Evolutionary conservation across 192 early-diverging fungal species (phyloP).

Genomic region (Backusella parvicylindrica): DNA sequence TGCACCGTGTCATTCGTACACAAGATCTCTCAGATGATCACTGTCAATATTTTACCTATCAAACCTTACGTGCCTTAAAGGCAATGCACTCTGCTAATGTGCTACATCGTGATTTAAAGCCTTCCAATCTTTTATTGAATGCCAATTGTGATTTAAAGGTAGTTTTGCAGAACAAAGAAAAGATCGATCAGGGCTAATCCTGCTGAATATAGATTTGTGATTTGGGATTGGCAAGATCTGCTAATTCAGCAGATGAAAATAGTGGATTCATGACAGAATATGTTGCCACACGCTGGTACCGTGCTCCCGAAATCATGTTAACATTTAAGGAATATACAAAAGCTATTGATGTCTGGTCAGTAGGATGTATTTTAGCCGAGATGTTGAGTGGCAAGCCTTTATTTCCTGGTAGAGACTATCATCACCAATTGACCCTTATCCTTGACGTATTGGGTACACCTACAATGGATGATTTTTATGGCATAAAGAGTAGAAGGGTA

Average conservation of each 20-base stretch:
- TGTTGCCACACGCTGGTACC: constrained; percentile 93
- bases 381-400: constrained; percentile 78
- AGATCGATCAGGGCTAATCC: background rate
- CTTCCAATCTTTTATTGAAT: constrained; percentile 85
- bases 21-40: constrained; percentile 95
- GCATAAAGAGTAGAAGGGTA: constrained; percentile 70
- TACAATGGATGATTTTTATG: constrained; percentile 81
- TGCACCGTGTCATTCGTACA: constrained; percentile 94
- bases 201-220: constrained; percentile 80
- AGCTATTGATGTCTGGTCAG: constrained; percentile 94
- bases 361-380: constrained; percentile 86
- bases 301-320: constrained; percentile 95
- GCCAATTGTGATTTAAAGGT: constrained; percentile 90
- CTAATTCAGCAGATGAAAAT: constrained; percentile 76
- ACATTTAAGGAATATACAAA: constrained; percentile 98
- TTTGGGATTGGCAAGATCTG: constrained; percentile 94
- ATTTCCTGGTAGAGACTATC: constrained; percentile 87
- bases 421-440: constrained; percentile 95
- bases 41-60: constrained; percentile 99
- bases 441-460: constrained; percentile 97
- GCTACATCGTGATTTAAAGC: constrained; percentile 97
- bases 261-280: constrained; percentile 96
- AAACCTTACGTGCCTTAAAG: constrained; percentile 94
- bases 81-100: constrained; percentile 99
- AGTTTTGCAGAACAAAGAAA: constrained; percentile 1